Conservation (phyloP, 331 rosid species). For the Phaseolus coccineus region DNA sequence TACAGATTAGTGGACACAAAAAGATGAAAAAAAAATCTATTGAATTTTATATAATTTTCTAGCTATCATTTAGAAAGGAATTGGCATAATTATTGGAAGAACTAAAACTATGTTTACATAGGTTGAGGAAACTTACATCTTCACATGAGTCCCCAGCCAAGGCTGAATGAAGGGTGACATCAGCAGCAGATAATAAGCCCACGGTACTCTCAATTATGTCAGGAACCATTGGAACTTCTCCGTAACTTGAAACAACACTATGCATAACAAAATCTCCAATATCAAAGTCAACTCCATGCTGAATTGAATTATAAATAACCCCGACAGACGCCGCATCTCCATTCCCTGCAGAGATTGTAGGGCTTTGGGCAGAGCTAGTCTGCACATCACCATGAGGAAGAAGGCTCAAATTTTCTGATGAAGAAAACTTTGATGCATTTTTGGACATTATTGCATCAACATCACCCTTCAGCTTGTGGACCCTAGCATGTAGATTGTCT, state of each 20-base stretch:
- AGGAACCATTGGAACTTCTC: constrained; percentile 71
- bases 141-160: constrained; percentile 72
- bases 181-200: constrained; percentile 72
- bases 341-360: constrained; percentile 68
- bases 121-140: constrained; percentile 64
- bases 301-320: constrained; percentile 59
- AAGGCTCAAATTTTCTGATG: constrained; percentile 79
- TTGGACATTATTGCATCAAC: constrained; percentile 61
- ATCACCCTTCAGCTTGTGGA: constrained; percentile 74
- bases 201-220: constrained; percentile 91
- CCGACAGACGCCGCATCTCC: constrained; percentile 71
- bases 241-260: constrained; percentile 77
- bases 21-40: neutral
- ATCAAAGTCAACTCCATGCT: constrained; percentile 61
- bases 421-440: constrained; percentile 72
- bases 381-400: constrained; percentile 70
- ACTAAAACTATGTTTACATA: constrained; percentile 9
- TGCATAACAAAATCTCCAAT: constrained; percentile 70
- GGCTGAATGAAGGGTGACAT: constrained; percentile 67
- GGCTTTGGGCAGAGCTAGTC: constrained; percentile 82
- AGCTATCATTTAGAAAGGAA: constrained; percentile 15
- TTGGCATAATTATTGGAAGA: constrained; percentile 10
- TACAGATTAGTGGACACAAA: neutral
- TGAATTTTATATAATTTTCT: neutral
- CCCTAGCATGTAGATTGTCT: constrained; percentile 70